Evolutionary conservation across 495 filamentous ascomycete genomes (phyloP).

Genomic region (Lophiotrema nucula): DNA sequence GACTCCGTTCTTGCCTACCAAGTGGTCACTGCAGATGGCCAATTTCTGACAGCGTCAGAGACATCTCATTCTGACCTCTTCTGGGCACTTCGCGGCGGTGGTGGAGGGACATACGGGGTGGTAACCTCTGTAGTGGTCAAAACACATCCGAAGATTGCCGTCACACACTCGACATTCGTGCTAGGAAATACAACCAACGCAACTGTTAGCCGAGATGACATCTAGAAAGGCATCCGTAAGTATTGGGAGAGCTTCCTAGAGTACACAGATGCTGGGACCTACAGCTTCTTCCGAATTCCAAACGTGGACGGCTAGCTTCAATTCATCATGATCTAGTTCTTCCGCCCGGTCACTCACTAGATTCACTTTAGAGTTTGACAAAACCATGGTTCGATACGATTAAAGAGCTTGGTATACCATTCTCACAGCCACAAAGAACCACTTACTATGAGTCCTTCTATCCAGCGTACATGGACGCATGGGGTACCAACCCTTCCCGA

Average conservation of each 20-base stretch:
- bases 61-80: conserved; percentile 18
- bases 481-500: conserved; percentile 3
- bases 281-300: conserved; percentile 14
- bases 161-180: conserved; percentile 2
- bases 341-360: conserved; percentile 7
- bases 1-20: conserved; percentile 6
- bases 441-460: conserved; percentile 13
- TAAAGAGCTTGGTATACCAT: background rate
- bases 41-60: conserved; percentile 17
- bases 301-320: conserved; percentile 3
- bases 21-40: conserved; percentile 19
- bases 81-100: conserved; percentile 26
- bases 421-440: background rate
- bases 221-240: conserved; percentile 10
- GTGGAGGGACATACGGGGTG: conserved; percentile 19
- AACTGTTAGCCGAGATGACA: conserved; percentile 4
- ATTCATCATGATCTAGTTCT: conserved; percentile 14
- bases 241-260: conserved; percentile 8
- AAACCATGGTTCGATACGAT: conserved; percentile 8
- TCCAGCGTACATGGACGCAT: conserved; percentile 10
- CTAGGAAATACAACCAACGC: background rate
- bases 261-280: conserved; percentile 14
- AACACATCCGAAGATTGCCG: conserved; percentile 9
- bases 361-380: background rate
- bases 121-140: conserved; percentile 7